Evolutionary conservation across 305 asterid species (phyloP), one percentile per base, ranked within the genome.

Genomic region (Lippia alba): DNA sequence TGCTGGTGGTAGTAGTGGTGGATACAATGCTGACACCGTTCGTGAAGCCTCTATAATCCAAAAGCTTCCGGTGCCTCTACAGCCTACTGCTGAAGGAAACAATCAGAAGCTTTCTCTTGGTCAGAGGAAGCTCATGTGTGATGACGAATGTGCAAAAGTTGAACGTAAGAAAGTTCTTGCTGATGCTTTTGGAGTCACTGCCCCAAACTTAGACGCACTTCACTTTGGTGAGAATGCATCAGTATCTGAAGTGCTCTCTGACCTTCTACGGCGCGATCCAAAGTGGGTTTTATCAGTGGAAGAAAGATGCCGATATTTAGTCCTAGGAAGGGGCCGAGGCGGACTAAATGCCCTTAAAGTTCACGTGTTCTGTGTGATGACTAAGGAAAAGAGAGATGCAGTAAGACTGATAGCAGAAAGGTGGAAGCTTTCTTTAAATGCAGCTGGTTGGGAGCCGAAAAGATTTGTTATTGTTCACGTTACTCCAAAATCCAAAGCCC

Each of bases 381-480:
- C 84, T 9, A 89, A 91, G 81, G 99, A 94, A 39, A 91, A 88
- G 87, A 78, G 95, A 78, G 99, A 94, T 69, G 93, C 88, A 4
- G 82, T 94, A 77, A 83, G 91, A 81, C 79, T 91, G 67, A 90
- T 94, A 64, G 97, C 97, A 11, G 97, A 90, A 24, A 84, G 99
- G 76, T 94, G 99, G 99, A 94, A 94, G 81, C 97, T 94, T 36
- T 73, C 96, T 2, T 85, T 91, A 30, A 83, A 77, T 76, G 87
- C 91, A 39, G 97, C 95, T 70, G 97, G 99, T 24, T 91, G 97
- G 97, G 99, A 94, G 86, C 99, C 99, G 18, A 94, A 91, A 76
- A 79, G 97, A 64, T 94, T 94, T 46, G 71, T 94, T 16, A 84
- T 85, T 40, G 81, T 88, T 54, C 97, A 89, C 56, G 97, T 86